These are phyloP conservation scores for Voacanga thouarsii DNA, from an alignment of 257 asterid species.

Conservation along the genomic window DNA sequence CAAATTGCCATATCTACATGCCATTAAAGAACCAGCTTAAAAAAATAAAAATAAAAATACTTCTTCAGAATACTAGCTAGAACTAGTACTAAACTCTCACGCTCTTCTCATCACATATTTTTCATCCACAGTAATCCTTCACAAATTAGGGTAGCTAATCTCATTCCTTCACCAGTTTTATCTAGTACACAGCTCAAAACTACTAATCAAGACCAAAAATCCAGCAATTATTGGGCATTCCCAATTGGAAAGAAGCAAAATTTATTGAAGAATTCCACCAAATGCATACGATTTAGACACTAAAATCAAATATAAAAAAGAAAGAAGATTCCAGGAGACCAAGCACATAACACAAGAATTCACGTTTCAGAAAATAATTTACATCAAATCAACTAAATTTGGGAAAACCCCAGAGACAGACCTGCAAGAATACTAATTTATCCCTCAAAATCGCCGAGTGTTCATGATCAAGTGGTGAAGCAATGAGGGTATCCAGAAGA, in stretches of 20 bases:
- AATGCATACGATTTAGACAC: background rate
- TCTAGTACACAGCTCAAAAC: no score
- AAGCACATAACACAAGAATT: background rate
- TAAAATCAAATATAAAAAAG: background rate
- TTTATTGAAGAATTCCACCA: background rate
- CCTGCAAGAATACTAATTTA: slow-evolving; percentile 92
- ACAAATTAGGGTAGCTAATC: background rate
- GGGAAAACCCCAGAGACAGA: slow-evolving; percentile 10
- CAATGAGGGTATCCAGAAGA: slow-evolving; percentile 64
- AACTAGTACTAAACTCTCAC: background rate
- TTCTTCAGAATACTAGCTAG: background rate
- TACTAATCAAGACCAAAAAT: background rate
- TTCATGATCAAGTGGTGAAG: slow-evolving; percentile 71
- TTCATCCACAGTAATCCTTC: no score
- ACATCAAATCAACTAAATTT: background rate
- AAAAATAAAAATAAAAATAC: no score
- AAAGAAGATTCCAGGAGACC: background rate
- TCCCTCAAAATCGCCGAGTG: slow-evolving; percentile 63
- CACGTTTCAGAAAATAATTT: background rate
- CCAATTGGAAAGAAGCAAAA: background rate
- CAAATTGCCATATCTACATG: background rate
- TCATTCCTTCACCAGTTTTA: no score
- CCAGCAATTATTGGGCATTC: background rate
- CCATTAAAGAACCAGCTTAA: background rate
- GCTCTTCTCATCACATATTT: no score